Evolutionary conservation across 1,284 basidiomycete genomes (phyloP).

Genomic region (Boletus calvinii): DNA sequence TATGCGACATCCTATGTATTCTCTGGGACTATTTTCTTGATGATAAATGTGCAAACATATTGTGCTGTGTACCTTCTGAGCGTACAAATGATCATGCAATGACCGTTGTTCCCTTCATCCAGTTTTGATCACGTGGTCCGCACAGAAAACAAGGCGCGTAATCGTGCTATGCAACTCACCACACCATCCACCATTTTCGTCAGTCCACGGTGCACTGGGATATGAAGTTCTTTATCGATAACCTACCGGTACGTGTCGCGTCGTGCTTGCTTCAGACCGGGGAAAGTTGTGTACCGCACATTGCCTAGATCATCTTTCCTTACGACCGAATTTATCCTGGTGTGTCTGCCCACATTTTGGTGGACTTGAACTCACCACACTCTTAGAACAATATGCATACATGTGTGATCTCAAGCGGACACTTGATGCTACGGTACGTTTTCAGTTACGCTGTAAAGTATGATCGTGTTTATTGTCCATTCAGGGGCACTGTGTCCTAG

Average conservation of each 20-base stretch:
- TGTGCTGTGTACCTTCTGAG: neutral
- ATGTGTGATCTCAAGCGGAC: constrained; percentile 99
- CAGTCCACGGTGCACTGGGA: neutral
- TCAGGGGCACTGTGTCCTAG: constrained; percentile 96
- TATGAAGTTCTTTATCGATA: constrained; percentile 99
- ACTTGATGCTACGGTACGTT: constrained; percentile 79
- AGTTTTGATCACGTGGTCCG: constrained; percentile 19
- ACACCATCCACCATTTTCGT: neutral
- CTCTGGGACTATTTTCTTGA: constrained; percentile 4
- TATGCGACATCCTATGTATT: neutral
- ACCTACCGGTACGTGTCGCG: constrained; percentile 68
- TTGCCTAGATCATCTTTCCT: constrained; percentile 79
- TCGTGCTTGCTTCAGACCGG: constrained; percentile 1
- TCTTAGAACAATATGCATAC: constrained; percentile 93
- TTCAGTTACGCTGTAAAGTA: neutral
- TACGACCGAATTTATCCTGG: constrained; percentile 90
- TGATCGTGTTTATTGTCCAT: neutral
- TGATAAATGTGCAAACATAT: neutral
- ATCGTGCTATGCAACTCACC: no score
- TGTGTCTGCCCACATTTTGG: constrained; percentile 31
- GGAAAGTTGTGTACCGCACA: constrained; percentile 2
- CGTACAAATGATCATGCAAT: no score
- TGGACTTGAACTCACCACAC: constrained; percentile 10
- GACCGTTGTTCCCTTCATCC: no score
- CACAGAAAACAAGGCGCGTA: neutral